Conservation (phyloP, 2,329 filamentous ascomycete genomes). For the Corinectria fuckeliana region DNA sequence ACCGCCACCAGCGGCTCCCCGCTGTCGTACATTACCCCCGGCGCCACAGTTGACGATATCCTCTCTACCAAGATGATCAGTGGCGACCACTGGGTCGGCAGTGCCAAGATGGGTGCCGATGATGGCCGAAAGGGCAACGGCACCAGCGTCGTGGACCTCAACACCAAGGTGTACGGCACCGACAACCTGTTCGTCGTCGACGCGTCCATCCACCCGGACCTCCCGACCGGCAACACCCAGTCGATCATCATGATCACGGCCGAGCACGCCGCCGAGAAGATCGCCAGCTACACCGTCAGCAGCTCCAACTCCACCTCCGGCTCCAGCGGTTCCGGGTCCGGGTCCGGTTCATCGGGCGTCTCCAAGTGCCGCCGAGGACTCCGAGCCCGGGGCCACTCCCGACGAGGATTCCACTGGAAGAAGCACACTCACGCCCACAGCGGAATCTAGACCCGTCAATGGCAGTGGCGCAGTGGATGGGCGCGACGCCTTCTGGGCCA, state of each 20-base stretch:
- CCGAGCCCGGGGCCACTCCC: background rate
- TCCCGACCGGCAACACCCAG: conserved; percentile 39
- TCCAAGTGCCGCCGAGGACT: background rate
- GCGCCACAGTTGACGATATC: conserved; percentile 27
- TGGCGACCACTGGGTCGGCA: conserved; percentile 39
- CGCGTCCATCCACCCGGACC: conserved; percentile 64
- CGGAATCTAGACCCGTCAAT: background rate
- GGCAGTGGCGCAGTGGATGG: background rate
- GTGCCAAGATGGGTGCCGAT: conserved; percentile 53
- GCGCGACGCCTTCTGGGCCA: background rate
- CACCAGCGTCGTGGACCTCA: conserved; percentile 60
- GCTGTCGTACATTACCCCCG: conserved; percentile 29
- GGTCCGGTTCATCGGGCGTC: background rate
- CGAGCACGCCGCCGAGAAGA: conserved; percentile 38
- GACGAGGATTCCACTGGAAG: conserved; percentile 22
- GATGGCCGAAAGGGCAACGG: conserved; percentile 54
- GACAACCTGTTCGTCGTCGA: conserved; percentile 69
- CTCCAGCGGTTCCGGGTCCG: background rate
- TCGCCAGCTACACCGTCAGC: conserved; percentile 19
- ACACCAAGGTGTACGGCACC: conserved; percentile 65
- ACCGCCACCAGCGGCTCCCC: conserved; percentile 31
- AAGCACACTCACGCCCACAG: conserved; percentile 8
- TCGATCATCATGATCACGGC: conserved; percentile 39
- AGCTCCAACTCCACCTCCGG: conserved; percentile 1
- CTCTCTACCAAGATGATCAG: conserved; percentile 35